Percentiles rank a stretch among this genome's conserved stretches.
phyloP scores from a whole-genome alignment of 148 eudicot species.

The Linanthus parryae region DNA sequence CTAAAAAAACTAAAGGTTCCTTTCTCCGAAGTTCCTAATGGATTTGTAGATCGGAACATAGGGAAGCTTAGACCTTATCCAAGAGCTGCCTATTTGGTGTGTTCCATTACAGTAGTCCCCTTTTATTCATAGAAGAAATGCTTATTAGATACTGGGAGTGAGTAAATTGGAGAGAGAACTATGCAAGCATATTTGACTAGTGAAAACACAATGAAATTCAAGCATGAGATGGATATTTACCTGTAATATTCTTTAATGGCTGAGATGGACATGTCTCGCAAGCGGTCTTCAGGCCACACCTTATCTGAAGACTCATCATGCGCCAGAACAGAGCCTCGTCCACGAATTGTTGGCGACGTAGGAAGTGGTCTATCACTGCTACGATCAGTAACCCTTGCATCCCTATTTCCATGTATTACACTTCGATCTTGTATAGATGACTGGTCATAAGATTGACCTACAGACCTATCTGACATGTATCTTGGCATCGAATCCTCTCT shows the following conservation, averaged over 20 bases:
- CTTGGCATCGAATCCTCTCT: constrained; percentile 49
- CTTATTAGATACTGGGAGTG: no score
- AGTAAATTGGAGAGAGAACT: no score
- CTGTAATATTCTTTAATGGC: constrained; percentile 87
- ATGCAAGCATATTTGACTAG: no score
- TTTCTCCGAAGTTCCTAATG: no score
- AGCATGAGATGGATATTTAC: constrained; percentile 20
- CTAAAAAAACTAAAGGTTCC: no score
- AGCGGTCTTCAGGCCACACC: constrained; percentile 55
- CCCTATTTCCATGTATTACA: constrained; percentile 35
- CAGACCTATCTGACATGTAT: constrained; percentile 35
- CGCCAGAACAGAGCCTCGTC: constrained; percentile 18
- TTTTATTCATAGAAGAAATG: no score
- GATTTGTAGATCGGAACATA: no score
- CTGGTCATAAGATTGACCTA: constrained; percentile 33
- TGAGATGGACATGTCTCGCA: constrained; percentile 57
- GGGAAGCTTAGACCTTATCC: no score
- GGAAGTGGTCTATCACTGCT: constrained; percentile 39
- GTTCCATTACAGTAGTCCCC: no score
- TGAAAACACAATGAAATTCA: constrained; percentile 10
- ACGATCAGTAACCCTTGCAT: constrained; percentile 36
- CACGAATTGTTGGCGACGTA: constrained; percentile 23
- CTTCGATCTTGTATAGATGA: constrained; percentile 35
- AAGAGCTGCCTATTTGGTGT: no score
- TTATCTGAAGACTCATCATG: constrained; percentile 36